Evolutionary conservation across 1,284 basidiomycete genomes (phyloP), one percentile per base, ranked within the genome.

Genomic region (Coniferiporia weirii): DNA sequence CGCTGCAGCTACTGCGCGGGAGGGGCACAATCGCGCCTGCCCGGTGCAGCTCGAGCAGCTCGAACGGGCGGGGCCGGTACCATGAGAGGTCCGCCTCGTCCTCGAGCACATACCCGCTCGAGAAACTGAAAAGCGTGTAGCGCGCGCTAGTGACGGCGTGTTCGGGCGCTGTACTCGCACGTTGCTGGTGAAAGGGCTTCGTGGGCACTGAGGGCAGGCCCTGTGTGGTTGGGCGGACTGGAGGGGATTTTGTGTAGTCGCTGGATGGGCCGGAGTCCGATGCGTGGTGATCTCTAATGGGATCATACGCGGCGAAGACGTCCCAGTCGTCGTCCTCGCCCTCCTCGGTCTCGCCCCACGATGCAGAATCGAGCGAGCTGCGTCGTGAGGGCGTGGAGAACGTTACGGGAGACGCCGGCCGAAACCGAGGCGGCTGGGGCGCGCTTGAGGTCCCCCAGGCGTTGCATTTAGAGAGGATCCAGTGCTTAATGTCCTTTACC

Each of bases 1-100:
- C 72, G n/a, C 67, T 65, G 1, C 15, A 40, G 77, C 67, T 38
- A 70, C 70, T 67, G 43, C 81, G 76, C 0, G 75, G 78, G 1
- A 85, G 73, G 0, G 70, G 67, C 9, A 77, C 74, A 55, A 78
- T 63, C 58, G 73, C 65, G 54, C 74, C 71, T 13, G 69, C 61
- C 34, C 75, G 69, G 63, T 89, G 85, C 8, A 89, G 69, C 66
- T 89, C 87, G 13, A 89, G 74, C 8, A 89, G 75, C 64, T 89
- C 87, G 61, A 82, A 75, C 0, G 83, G 77, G 6, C 75, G 70
- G 10, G 87, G 66, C 48, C 77, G 68, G 55, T 86, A 87, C 78
- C 80, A 84, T 0, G 75, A 71, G 7, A 87, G 68, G 5, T 72
- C 65, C 56, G 78, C 79, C 34, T 84, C 82, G 66, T 88, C 86